Base-by-base conservation (phyloP, 345 rosid species). In the Eucalyptus marginata region DNA sequence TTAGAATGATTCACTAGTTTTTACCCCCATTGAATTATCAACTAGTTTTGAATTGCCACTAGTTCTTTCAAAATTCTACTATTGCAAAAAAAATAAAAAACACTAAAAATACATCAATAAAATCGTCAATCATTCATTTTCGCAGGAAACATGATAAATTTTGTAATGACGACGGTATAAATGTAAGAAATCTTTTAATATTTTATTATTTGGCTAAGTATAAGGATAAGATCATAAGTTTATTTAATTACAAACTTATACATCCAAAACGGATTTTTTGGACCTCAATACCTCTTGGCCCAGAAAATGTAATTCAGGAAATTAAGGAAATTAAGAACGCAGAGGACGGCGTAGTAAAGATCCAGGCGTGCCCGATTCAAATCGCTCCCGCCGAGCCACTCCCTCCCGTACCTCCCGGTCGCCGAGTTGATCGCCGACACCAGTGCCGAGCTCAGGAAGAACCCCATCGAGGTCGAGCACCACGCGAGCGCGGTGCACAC, bases 381-480 rank as follows among this genome's bases (percentile, higher is more conserved):
- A 86, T 93, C 92, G 27, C 71, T 88, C n/a, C 93, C 94, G 1
- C 89, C 93, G 29, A 95, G 93, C 96, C 96, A 95, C 86, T 89
- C 88, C 49, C 64, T 40, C 13, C 94, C 94, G 85, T 83, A 40
- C 87, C 40, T 59, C 7, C 94, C 90, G 36, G 92, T 93, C 29
- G 84, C 81, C 22, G 87, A 76, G 79, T 96, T 94, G 81, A 88
- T 89, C 11, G 90, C 24, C 5, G 92, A 87, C 7, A 94, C 96
- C 29, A 93, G 90, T 7, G 90, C 88, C n/a, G 94, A 87, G 90
- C 95, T 95, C 16, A 96, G 90, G 92, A 92, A 96, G 91, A 80
- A 94, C 9, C 96, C 95, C 92, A 94, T 88, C 4, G 96, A 89
- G 2, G 92, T 93, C 15, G 96, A 95, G 90, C 93, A 89, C 96